Evolutionary conservation across 1,284 basidiomycete species (phyloP), one percentile per base, ranked within the genome.

Genomic region (Cryptococcus sp.): DNA sequence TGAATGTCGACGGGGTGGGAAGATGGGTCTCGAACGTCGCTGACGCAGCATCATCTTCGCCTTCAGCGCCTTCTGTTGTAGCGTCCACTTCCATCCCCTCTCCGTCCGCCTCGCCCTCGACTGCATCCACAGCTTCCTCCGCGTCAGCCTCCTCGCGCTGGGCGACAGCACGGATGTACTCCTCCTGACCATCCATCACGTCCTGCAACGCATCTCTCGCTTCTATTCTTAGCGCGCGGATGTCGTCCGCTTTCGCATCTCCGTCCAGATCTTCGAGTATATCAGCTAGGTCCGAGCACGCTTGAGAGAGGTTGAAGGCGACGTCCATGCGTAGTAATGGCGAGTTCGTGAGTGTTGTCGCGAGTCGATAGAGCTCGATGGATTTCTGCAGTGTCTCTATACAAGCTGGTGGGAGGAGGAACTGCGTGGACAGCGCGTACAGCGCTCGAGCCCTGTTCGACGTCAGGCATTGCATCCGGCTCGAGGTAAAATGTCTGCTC

Each of bases 31-130:
- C 71, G 58, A 68, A 74, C 8, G 69, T 63, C 20, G 61, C 45
- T 20, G 40, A 43, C 23, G 82, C 92, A 52, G 88, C 88, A 0
- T 90, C 61, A 17, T 65, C 65, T 62, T 64, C 38, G 30, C 54
- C 58, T 42, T 58, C 51, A 13, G 60, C 50, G 22, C 59, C 56
- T 22, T 30, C 41, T 43, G 53, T 62, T 5, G 50, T 53, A 23
- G 57, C 66, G 20, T 62, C 64, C 6, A 49, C 79, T 82, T 91
- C 57, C 89, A 90, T 0, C 88, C 47, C 59, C 8, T 53, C 57
- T 8, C 50, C 60, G 19, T 51, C 51, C 17, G 17, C 57, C 25
- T 39, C 54, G 10, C 58, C 50, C 15, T 30, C 48, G n/a, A 25
- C 45, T 38, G 55, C 62, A 17, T 68, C 58, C 19, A 51, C 61